Conservation (phyloP, 2,329 filamentous ascomycete genomes). For the Aspergillus japonicus region DNA sequence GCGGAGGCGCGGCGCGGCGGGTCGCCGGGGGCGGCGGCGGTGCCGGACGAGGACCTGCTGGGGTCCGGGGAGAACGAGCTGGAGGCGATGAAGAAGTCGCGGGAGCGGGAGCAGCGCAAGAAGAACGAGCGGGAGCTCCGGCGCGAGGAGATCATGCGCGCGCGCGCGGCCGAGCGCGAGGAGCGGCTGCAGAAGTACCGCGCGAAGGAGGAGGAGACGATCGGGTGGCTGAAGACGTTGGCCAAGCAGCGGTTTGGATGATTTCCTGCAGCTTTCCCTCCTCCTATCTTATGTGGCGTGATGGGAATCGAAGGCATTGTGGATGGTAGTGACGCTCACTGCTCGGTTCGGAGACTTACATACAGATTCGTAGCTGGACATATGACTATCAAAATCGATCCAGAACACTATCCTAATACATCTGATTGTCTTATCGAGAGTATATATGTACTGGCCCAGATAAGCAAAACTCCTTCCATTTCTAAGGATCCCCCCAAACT, state of each 20-base stretch:
- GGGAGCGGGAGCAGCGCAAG: constrained; percentile 65
- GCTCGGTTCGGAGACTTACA: neutral
- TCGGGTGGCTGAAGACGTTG: constrained; percentile 75
- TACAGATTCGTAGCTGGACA: neutral
- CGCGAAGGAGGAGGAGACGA: constrained; percentile 78
- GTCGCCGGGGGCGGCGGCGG: constrained; percentile 62
- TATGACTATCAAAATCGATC: too few relatives aligned
- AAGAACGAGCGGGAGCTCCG: constrained; percentile 83
- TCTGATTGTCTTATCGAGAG: too few relatives aligned
- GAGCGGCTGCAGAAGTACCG: constrained; percentile 68
- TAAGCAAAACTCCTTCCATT: too few relatives aligned
- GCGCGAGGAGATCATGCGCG: constrained; percentile 75
- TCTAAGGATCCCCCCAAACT: neutral
- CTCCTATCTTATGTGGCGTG: too few relatives aligned
- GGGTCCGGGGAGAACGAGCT: constrained; percentile 57
- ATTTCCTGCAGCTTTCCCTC: too few relatives aligned
- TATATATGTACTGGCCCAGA: too few relatives aligned
- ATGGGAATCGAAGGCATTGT: too few relatives aligned
- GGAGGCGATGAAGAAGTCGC: constrained; percentile 65
- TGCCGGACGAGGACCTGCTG: constrained; percentile 75
- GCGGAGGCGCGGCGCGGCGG: constrained; percentile 56
- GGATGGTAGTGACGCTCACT: too few relatives aligned
- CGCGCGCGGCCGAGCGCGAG: constrained; percentile 75
- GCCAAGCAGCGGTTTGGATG: constrained; percentile 76
- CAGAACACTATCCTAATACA: too few relatives aligned